Evolutionary conservation across 2,329 filamentous ascomycete genomes (phyloP), one percentile per base, ranked within the genome.

Genomic region (Aspergillus ruber): DNA sequence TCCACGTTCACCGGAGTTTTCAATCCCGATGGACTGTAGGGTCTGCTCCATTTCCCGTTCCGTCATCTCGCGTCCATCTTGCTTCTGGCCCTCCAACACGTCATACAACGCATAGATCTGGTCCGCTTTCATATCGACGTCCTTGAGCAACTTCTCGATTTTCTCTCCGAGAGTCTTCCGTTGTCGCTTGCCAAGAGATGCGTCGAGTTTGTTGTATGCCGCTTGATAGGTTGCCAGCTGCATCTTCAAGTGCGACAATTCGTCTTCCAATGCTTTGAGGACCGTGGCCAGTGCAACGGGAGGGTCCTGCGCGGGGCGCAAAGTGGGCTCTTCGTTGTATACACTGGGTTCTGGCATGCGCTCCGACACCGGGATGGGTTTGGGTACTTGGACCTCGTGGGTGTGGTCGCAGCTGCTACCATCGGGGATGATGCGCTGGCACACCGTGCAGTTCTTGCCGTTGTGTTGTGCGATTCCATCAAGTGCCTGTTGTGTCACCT

Each of bases 31-130:
- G 2, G 66, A 70, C 44, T 71, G 61, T 12, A 87, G 74, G 0
- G 84, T 87, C 57, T 83, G 74, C 57, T 86, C 83, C 39, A 84
- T 72, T 57, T 83, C 78, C 17, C 81, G 77, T 55, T 80, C 76
- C 1, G 73, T 79, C 76, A 86, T 83, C 53, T 78, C 74, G 59
- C 81, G 78, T 0, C 82, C 82, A 2, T 77, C 76, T 29, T 75
- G 74, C 70, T 86, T 88, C 64, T 90, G 86, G 5, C 85, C 87
- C 66, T 91, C 88, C 0, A 93, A 74, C 1, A 93, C 88, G 64
- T 95, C 89, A 57, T 90, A 88, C 12, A 95, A 74, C 38, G 81
- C 79, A 68, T 95, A 94, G 38, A 95, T 83, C 65, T 90, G 86
- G 51, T 87, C 84, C 21, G 83, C 82, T 68, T 90, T 89, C 59